Conservation (phyloP, 108 stramenopile species). For the Fistulifera pelliculosa region DNA sequence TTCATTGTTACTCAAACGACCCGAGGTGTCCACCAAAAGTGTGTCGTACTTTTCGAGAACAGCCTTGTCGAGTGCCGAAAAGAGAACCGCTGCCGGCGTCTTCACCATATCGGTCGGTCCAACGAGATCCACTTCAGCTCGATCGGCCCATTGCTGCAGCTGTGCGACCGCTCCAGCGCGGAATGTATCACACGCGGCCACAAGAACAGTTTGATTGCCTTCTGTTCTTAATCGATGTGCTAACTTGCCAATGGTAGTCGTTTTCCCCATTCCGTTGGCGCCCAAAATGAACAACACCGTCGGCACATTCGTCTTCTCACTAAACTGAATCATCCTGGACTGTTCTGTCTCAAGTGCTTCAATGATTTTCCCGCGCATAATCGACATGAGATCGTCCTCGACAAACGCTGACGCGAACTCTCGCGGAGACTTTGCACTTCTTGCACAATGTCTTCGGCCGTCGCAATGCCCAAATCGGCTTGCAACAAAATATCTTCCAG, state of each 20-base stretch:
- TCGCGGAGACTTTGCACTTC: conserved; percentile 61
- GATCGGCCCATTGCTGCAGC: conserved; percentile 81
- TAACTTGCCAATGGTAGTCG: conserved; percentile 69
- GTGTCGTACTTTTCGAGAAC: conserved; percentile 74
- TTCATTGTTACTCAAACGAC: conserved; percentile 86
- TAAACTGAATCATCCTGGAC: conserved; percentile 53
- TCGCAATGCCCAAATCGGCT: conserved; percentile 72
- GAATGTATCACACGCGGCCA: conserved; percentile 94
- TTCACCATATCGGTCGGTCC: conserved; percentile 52
- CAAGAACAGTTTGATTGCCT: conserved; percentile 72
- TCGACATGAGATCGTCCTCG: conserved; percentile 63
- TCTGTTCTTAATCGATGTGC: conserved; percentile 74
- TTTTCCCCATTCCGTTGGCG: conserved; percentile 93
- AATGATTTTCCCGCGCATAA: conserved; percentile 70
- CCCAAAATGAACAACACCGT: conserved; percentile 77
- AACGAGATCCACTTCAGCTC: conserved; percentile 80
- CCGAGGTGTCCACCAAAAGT: conserved; percentile 88
- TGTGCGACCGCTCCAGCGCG: conserved; percentile 94
- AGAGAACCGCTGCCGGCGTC: conserved; percentile 61
- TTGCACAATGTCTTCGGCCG: conserved; percentile 63
- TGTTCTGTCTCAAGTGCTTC: conserved; percentile 37
- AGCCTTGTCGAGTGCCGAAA: conserved; percentile 69
- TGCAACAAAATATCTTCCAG: conserved; percentile 66
- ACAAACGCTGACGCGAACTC: conserved; percentile 26
- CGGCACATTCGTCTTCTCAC: conserved; percentile 26